Conservation (phyloP, 106 monocot genomes). For the Dendrobium chrysotoxum region DNA sequence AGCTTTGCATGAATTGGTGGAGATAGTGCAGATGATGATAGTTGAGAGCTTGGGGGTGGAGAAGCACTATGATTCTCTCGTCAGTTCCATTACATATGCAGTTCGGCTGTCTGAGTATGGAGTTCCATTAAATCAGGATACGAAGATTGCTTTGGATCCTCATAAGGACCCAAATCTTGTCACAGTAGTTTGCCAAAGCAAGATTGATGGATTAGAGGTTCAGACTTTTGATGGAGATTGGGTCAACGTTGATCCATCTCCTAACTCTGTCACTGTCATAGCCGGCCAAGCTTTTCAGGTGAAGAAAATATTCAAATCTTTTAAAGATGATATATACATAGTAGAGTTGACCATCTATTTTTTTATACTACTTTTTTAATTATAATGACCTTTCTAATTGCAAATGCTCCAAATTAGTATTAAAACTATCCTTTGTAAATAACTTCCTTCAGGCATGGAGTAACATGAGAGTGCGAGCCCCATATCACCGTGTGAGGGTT, state of each 20-base stretch:
- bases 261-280: slow-evolving; percentile 27
- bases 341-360: too few relatives aligned
- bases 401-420: background rate
- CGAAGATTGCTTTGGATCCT: slow-evolving; percentile 4
- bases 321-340: too few relatives aligned
- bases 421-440: too few relatives aligned
- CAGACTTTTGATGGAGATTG: slow-evolving; percentile 23
- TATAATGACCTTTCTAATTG: background rate
- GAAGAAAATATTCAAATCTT: too few relatives aligned
- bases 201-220: slow-evolving; percentile 38
- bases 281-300: slow-evolving; percentile 20
- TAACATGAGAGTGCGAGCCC: too few relatives aligned
- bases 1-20: slow-evolving; percentile 17
- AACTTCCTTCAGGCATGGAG: too few relatives aligned
- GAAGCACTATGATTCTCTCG: slow-evolving; percentile 15
- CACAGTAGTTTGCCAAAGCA: slow-evolving; percentile 24
- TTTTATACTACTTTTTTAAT: too few relatives aligned
- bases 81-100: background rate
- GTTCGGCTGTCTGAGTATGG: slow-evolving; percentile 33
- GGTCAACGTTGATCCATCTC: slow-evolving; percentile 9
- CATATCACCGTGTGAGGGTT: background rate
- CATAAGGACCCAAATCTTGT: slow-evolving; percentile 24
- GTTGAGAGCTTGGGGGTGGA: slow-evolving; percentile 37
- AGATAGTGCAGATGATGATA: slow-evolving; percentile 30
- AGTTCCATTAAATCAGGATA: slow-evolving; percentile 8